Conservation (phyloP, 208 protist genomes). For the Acanthamoeba royreba region DNA sequence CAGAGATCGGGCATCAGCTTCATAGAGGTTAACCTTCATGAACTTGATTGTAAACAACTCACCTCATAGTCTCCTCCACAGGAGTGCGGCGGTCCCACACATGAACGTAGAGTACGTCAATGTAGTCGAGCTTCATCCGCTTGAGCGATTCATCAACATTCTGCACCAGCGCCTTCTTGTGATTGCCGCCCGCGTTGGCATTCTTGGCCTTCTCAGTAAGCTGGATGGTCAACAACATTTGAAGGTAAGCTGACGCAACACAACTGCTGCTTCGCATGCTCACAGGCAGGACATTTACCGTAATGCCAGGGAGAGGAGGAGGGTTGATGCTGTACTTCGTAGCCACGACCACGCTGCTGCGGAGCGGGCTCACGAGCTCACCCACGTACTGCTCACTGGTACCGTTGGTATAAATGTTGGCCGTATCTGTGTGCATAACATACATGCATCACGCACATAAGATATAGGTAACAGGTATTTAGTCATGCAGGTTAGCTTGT, state of each 20-base stretch:
- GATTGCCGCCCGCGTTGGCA: neutral
- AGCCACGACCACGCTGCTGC: neutral
- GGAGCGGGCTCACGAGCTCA: neutral
- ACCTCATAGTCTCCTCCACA: neutral
- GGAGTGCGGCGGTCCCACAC: neutral
- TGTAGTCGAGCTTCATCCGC: neutral
- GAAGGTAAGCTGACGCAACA: too few relatives aligned
- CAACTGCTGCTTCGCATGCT: too few relatives aligned
- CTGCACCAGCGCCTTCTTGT: neutral
- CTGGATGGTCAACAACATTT: too few relatives aligned
- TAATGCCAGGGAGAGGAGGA: neutral
- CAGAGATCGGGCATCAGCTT: too few relatives aligned
- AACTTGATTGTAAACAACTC: too few relatives aligned
- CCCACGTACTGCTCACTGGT: neutral
- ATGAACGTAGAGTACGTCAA: neutral
- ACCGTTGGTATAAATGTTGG: conserved; percentile 5
- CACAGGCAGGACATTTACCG: neutral
- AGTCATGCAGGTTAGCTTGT: neutral
- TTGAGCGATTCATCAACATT: neutral
- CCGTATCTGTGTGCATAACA: neutral
- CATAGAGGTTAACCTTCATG: too few relatives aligned
- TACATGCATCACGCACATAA: neutral
- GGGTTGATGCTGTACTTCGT: neutral
- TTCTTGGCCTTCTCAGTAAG: neutral
- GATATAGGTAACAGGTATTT: neutral